Evolutionary conservation across 768 basidiomycete genomes (phyloP).

Genomic region (Pholiota conissans): DNA sequence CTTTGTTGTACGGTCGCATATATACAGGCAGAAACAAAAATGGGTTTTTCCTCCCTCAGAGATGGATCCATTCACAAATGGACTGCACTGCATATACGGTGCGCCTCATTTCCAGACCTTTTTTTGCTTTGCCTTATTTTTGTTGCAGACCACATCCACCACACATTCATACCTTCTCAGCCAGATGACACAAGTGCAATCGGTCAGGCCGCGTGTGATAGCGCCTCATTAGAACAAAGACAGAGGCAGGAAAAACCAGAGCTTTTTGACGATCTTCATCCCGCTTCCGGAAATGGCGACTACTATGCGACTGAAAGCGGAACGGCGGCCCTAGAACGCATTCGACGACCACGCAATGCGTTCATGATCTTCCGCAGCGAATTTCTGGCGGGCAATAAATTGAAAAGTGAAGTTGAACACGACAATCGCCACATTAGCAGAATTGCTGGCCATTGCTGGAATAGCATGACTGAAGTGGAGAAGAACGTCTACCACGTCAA

Average conservation of each 20-base stretch:
- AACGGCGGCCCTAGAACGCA: slow-evolving; percentile 36
- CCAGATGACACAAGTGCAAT: too few species aligned
- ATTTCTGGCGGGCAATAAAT: slow-evolving; percentile 53
- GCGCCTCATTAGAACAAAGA: background rate
- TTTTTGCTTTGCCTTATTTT: background rate
- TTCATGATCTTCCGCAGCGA: slow-evolving; percentile 75
- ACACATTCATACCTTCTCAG: background rate
- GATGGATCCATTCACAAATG: background rate
- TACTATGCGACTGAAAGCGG: background rate
- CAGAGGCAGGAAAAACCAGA: too few species aligned
- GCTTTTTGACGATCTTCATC: too few species aligned
- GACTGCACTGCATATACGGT: background rate
- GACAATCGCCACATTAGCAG: slow-evolving; percentile 61
- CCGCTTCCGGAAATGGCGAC: too few species aligned
- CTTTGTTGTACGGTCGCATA: background rate
- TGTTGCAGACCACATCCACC: background rate
- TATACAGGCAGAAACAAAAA: background rate
- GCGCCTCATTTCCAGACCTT: background rate
- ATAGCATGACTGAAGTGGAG: slow-evolving; percentile 46
- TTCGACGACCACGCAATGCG: slow-evolving; percentile 81
- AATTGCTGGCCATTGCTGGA: slow-evolving; percentile 57
- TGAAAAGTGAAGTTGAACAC: slow-evolving; percentile 47
- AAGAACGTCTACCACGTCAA: slow-evolving; percentile 50
- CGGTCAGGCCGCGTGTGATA: background rate
- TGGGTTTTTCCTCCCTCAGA: background rate